Evolutionary conservation across 75 land plant genomes (phyloP), one percentile per base, ranked within the genome.

Genomic region (Adiantum capillusveneris): DNA sequence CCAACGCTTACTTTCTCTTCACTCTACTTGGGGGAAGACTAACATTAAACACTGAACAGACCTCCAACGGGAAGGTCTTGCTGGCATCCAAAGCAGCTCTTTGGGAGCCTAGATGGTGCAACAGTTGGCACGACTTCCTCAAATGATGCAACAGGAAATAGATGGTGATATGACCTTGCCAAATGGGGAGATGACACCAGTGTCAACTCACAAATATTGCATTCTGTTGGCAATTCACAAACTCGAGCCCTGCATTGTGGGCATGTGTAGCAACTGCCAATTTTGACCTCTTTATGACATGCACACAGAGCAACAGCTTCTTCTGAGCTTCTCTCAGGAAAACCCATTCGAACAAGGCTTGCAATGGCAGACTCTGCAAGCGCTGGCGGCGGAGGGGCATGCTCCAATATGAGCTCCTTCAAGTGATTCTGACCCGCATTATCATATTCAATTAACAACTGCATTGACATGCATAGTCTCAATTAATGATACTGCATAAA

Each of bases 321-420:
- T 64, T 95, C 99, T 29, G 97, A 84, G 41, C 83, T 85, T 58
- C 92, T 79, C 58, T 84, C 89, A 25, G 99, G 99, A 53, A 95
- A 95, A 26, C 97, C 99, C 99, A 90, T 95, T 63, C 75, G 81
- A 39, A 95, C 86, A 66, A 95, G 71, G 78, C 81, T 95, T 25
- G 92, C 77, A 59, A 80, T 74, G 34, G 99, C 90, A 71, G 60
- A 77, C 68, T 95, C 92, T 52, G 99, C 96, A 55, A 84, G 73
- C n/a, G 91, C 92, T 57, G 99, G 92, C 11, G 99, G 99, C 26
- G 99, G 99, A 26, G 96, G 96, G 26, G 87, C 88, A 71, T 95
- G 99, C 56, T 94, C 99, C 54, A 94, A 60, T 19, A 90, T 22
- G 18, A 87, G 73, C 52, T 90, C 97, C 57, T 95, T 95, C 50